Base-by-base conservation (phyloP, 2,329 filamentous ascomycete genomes). In the Penicillium olsonii region DNA sequence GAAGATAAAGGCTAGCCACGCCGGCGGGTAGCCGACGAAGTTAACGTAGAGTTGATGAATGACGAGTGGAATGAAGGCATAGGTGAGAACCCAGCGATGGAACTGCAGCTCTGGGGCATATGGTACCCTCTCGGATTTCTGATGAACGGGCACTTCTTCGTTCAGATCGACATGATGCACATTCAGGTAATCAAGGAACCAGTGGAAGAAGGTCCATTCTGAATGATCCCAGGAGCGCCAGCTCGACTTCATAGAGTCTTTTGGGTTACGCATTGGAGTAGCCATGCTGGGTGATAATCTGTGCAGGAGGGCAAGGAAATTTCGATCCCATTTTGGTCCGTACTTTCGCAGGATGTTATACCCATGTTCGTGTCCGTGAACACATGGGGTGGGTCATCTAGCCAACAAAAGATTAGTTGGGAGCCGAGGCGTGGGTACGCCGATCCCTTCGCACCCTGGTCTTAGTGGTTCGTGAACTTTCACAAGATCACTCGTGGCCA, bases 201-300 rank as follows among this genome's bases (percentile, higher is more conserved):
- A 62, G 53, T 63, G 61, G 48, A 49, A 53, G 15, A 55, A 42
- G 3, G 52, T 60, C 61, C 61, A 63, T 20, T 62, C 56, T 20
- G 56, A 55, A 39, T 55, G 56, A 34, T 52, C 55, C 40, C 54
- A 54, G 7, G 12, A 50, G 27, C 61, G 59, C 61, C 61, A 63
- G 46, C 58, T 63, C 34, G 61, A 63, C 52, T 61, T 62, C 59
- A 63, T 63, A 5, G 61, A 63, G 54, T 63, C 59, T 42, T 61
- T 57, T 12, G 56, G 55, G 26, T 63, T 63, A 35, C 55, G 53
- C 18, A 38, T 38, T 6, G 35, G 35, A 10, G 35, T 18, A 18
- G 35, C 19, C 35, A 38, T 38, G 7, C 35, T 38, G 35, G n/a
- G 18, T n/a, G 10, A 7, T 12, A 8, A 38, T 22, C 4, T 38